Conservation (phyloP, 2,329 filamentous ascomycete genomes). For the Cladophialophora carrionii region DNA sequence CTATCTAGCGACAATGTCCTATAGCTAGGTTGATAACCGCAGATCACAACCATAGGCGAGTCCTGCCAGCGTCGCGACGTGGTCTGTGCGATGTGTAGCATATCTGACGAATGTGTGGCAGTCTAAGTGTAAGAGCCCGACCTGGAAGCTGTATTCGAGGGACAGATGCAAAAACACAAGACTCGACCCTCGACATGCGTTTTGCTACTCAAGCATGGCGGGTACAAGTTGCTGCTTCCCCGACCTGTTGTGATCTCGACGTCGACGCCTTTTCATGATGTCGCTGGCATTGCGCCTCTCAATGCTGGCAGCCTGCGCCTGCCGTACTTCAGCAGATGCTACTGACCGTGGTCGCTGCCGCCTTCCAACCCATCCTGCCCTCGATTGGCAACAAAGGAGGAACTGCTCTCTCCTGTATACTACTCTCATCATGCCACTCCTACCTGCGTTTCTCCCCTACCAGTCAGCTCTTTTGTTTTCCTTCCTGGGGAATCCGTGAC, state of each 20-base stretch:
- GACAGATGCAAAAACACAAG: neutral
- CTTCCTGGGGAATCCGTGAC: neutral
- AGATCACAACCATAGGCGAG: neutral
- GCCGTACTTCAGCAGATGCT: neutral
- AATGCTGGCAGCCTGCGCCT: neutral
- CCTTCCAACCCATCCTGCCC: neutral
- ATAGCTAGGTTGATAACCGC: neutral
- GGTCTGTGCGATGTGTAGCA: neutral
- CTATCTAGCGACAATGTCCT: neutral
- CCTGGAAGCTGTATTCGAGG: neutral
- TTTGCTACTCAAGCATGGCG: neutral
- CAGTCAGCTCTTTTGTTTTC: too few relatives aligned
- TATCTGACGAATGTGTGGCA: neutral
- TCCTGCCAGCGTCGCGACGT: neutral
- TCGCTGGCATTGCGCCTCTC: neutral
- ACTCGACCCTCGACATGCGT: neutral
- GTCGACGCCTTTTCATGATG: neutral
- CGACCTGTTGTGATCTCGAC: neutral
- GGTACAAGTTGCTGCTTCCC: neutral
- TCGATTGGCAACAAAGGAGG: neutral
- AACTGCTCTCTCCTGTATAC: neutral
- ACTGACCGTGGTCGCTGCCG: slow-evolving; percentile 1
- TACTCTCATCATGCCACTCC: neutral
- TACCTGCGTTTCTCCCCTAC: neutral
- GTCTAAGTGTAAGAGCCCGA: neutral